Conservation (phyloP, 2,329 filamentous ascomycete genomes). For the Graphilbum fragrans region DNA sequence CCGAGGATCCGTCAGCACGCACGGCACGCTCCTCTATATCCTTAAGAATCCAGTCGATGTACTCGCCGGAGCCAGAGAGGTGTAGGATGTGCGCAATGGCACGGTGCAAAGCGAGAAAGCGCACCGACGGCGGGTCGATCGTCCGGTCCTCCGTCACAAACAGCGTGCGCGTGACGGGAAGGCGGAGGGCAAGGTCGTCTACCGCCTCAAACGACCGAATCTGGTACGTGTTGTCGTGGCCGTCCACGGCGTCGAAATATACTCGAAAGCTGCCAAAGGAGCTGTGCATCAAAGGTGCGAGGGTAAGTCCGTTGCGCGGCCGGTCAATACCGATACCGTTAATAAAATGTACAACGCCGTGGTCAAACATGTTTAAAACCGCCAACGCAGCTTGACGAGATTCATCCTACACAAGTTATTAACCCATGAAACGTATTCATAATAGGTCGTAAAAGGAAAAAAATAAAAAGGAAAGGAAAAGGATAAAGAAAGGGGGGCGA, state of each 20-base stretch:
- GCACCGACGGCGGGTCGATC: constrained; percentile 1
- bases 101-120: not conserved
- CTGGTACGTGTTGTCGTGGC: constrained; percentile 14
- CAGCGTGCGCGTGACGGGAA: not conserved
- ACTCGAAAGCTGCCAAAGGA: constrained; percentile 20
- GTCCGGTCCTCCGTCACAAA: no score
- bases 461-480: no score
- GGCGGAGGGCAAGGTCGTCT: not conserved
- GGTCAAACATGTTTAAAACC: constrained; percentile 31
- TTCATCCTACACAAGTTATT: constrained; percentile 1
- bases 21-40: not conserved
- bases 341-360: constrained; percentile 20
- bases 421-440: no score
- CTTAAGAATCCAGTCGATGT: not conserved
- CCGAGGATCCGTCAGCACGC: not conserved
- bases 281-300: constrained; percentile 15
- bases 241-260: constrained; percentile 15
- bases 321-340: constrained; percentile 26
- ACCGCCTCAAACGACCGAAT: constrained; percentile 13
- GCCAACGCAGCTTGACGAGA: constrained; percentile 19
- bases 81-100: constrained; percentile 3
- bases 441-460: no score
- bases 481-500: no score
- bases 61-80: not conserved
- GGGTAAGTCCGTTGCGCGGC: constrained; percentile 25